These are phyloP conservation scores for Neopestalotiopsis rosae DNA, from an alignment of 2,329 filamentous ascomycete species.

Conservation along the genomic window DNA sequence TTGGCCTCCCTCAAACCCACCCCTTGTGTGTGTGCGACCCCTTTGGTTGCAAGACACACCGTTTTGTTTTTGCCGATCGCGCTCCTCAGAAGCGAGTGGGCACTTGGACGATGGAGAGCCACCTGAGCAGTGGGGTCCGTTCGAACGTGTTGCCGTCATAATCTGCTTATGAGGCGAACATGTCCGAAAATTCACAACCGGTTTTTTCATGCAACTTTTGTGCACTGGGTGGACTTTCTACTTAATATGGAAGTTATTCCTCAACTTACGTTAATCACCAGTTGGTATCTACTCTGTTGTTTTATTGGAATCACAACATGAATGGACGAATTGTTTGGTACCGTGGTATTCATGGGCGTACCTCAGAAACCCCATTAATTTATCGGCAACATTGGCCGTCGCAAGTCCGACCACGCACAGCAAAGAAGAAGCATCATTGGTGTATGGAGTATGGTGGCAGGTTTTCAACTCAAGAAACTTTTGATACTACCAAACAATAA, in stretches of 20 bases:
- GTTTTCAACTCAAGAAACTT: not conserved
- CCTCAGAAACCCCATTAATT: not conserved
- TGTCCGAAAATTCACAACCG: too few relatives aligned
- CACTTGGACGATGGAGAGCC: not conserved
- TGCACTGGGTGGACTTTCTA: too few relatives aligned
- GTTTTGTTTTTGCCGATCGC: not conserved
- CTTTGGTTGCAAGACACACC: not conserved
- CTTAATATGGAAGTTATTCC: too few relatives aligned
- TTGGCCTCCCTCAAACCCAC: not conserved
- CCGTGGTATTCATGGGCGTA: not conserved
- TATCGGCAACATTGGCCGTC: not conserved
- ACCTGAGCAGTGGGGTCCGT: not conserved
- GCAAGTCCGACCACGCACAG: not conserved
- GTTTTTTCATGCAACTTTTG: too few relatives aligned
- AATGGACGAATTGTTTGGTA: not conserved
- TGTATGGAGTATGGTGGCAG: not conserved
- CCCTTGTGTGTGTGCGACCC: slow-evolving; percentile 3
- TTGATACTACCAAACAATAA: not conserved
- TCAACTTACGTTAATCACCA: too few relatives aligned
- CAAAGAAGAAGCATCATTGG: not conserved
- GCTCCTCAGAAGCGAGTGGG: not conserved
- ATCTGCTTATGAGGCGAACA: too few relatives aligned
- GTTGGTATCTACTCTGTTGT: too few relatives aligned
- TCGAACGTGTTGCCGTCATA: not conserved
- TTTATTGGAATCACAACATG: too few relatives aligned